Base-by-base conservation (phyloP, 352 stramenopile genomes). In the Thalassiosira hispida region DNA sequence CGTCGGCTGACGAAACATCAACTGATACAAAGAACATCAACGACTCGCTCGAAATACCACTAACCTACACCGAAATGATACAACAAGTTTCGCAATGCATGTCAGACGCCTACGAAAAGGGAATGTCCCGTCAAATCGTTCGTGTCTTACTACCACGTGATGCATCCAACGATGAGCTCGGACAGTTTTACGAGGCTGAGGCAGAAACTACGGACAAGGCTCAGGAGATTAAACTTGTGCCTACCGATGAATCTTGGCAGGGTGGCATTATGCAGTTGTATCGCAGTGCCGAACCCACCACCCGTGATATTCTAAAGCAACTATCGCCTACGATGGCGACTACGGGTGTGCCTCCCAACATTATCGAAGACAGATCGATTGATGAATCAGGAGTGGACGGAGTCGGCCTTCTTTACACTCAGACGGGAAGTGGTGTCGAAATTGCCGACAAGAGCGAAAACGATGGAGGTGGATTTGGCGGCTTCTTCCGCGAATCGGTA, bases 321-420 rank as follows among this genome's bases (percentile, higher is more conserved):
- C 18, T 79, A 20, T 67, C n/a, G 18, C 63, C 65, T 2, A 67
- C 70, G 8, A 64, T 40, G 23, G 47, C 55, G 33, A 52, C 22
- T 0, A 74, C 73, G 23, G 80, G 83, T 47, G 63, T 93, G 3
- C 83, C 88, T 35, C 84, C 89, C 1, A 75, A 77, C 23, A 81
- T 93, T 29, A 61, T 86, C 25, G 89, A 94, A 73, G 87, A 94
- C 83, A 73, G 89, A 14, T 76, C 63, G 9, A 75, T 93, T 23
- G 90, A 94, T 73, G 90, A 93, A 73, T 85, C 59, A 33, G 90
- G 90, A 38, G 90, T 94, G 0, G 90, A 94, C 81, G 90, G 90
- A n/a, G 73, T 93, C 22, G 87, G 89, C 25, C 69, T 92, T 8
- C 84, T 85, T 23, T 84, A 91, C 42, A 90, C 85, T 33, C 69